Percentiles rank a stretch among this genome's conserved stretches.
These are phyloP conservation scores for Alternaria consortialis DNA, from an alignment of 2,329 filamentous ascomycete species.

Conservation along the genomic window DNA sequence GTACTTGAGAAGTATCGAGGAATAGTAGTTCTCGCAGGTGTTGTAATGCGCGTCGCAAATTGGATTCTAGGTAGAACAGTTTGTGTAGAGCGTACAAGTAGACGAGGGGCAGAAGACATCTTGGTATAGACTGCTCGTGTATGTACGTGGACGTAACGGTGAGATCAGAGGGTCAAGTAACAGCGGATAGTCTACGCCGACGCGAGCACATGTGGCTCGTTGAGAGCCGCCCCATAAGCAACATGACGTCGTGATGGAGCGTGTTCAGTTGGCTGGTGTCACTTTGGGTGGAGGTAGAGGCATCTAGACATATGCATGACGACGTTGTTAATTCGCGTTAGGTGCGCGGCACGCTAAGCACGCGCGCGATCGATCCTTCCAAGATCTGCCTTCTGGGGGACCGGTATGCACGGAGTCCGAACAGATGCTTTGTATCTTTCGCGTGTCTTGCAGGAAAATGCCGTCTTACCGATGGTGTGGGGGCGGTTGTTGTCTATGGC, in stretches of 20 bases:
- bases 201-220: constrained; percentile 11
- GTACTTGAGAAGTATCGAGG: constrained; percentile 30
- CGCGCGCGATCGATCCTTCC: constrained; percentile 7
- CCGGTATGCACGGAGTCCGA: constrained; percentile 9
- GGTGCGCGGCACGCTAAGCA: constrained; percentile 25
- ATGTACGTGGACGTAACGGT: constrained; percentile 27
- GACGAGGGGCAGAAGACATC: constrained; percentile 25
- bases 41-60: constrained; percentile 5
- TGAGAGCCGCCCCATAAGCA: constrained; percentile 12
- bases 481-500: not conserved
- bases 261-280: constrained; percentile 17
- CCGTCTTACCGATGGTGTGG: not conserved
- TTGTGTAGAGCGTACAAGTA: constrained; percentile 28
- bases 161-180: constrained; percentile 28
- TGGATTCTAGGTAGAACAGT: constrained; percentile 7
- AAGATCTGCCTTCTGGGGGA: constrained; percentile 9
- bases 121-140: constrained; percentile 5
- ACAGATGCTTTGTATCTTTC: not conserved
- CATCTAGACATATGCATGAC: constrained; percentile 36
- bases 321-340: constrained; percentile 25
- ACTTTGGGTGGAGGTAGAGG: constrained; percentile 21
- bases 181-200: constrained; percentile 4
- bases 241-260: constrained; percentile 31
- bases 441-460: not conserved
- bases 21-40: not conserved